Conservation (phyloP, 495 filamentous ascomycete species). For the Chaetomium cochliodes region DNA sequence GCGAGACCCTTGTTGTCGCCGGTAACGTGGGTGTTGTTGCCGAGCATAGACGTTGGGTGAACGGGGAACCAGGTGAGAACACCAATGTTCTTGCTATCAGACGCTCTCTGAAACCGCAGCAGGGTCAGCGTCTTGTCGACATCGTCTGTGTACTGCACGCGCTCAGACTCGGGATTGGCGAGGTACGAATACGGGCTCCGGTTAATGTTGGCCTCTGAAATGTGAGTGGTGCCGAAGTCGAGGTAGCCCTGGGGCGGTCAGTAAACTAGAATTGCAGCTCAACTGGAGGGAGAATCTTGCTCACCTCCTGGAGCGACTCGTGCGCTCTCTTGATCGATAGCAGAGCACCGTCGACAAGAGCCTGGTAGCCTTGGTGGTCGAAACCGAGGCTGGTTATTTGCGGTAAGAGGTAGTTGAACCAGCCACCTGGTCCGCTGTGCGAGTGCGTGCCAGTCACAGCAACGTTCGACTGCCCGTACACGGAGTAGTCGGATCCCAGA, state of each 20-base stretch:
- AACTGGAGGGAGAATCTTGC: slow-evolving; percentile 40
- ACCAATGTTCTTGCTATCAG: slow-evolving; percentile 65
- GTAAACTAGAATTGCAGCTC: not conserved
- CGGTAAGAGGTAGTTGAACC: slow-evolving; percentile 93
- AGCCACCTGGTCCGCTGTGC: slow-evolving; percentile 88
- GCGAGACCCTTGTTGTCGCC: slow-evolving; percentile 97
- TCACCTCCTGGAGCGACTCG: slow-evolving; percentile 65
- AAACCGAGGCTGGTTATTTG: slow-evolving; percentile 90
- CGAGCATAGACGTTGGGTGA: slow-evolving; percentile 86
- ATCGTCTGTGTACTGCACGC: slow-evolving; percentile 64
- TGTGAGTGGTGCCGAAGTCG: slow-evolving; percentile 47
- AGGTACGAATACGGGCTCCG: slow-evolving; percentile 86
- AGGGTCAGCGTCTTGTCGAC: slow-evolving; percentile 87
- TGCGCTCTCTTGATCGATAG: slow-evolving; percentile 85
- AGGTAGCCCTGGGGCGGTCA: slow-evolving; percentile 42
- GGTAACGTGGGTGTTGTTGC: slow-evolving; percentile 89
- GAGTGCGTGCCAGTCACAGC: slow-evolving; percentile 91
- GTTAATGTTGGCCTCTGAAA: slow-evolving; percentile 76
- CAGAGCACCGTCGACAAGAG: slow-evolving; percentile 83
- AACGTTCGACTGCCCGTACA: slow-evolving; percentile 75
- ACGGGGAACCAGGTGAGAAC: slow-evolving; percentile 89
- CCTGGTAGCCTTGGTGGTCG: slow-evolving; percentile 80
- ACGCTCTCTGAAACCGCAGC: slow-evolving; percentile 67
- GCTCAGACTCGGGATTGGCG: slow-evolving; percentile 78
- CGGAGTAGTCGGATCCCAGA: slow-evolving; percentile 50